Evolutionary conservation across 2,329 filamentous ascomycete species (phyloP).

Genomic region (Colletotrichum godetiae): DNA sequence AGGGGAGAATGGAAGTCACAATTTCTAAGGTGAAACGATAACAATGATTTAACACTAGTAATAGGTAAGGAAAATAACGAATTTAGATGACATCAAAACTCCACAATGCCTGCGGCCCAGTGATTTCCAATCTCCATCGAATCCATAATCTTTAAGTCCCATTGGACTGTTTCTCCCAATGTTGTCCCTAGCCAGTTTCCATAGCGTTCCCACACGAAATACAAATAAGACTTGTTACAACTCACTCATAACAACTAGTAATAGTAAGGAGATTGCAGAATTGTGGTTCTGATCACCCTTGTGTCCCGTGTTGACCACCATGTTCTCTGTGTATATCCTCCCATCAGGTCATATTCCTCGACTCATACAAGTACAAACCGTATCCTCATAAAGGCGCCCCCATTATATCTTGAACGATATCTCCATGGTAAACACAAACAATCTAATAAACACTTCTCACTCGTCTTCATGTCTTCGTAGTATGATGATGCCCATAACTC

Average conservation of each 20-base stretch:
- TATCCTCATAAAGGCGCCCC: not conserved
- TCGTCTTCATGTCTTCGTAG: slow-evolving; percentile 12
- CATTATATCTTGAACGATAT: not conserved
- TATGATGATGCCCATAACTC: not conserved
- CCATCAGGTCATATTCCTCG: not conserved
- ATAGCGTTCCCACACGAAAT: not conserved
- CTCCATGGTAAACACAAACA: not conserved
- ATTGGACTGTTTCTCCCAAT: not conserved
- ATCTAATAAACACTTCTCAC: slow-evolving; percentile 4
- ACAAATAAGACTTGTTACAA: not conserved
- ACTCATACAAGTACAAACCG: not conserved
- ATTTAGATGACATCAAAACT: slow-evolving; percentile 30
- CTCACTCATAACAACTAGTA: slow-evolving; percentile 9
- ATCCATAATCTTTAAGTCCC: not conserved
- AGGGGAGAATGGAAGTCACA: not conserved
- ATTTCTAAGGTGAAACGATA: slow-evolving; percentile 17
- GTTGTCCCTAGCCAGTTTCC: not conserved
- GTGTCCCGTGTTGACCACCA: slow-evolving; percentile 25
- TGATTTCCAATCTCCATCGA: not conserved
- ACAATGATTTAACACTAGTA: not conserved
- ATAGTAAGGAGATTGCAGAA: slow-evolving; percentile 25
- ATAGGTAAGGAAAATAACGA: not conserved
- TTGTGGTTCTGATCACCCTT: slow-evolving; percentile 35
- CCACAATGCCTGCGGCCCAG: slow-evolving; percentile 17
- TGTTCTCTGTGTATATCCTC: not conserved